Evolutionary conservation across 1,284 basidiomycete genomes (phyloP), one percentile per base, ranked within the genome.

Genomic region (Pseudomicrostroma phylloplanum): DNA sequence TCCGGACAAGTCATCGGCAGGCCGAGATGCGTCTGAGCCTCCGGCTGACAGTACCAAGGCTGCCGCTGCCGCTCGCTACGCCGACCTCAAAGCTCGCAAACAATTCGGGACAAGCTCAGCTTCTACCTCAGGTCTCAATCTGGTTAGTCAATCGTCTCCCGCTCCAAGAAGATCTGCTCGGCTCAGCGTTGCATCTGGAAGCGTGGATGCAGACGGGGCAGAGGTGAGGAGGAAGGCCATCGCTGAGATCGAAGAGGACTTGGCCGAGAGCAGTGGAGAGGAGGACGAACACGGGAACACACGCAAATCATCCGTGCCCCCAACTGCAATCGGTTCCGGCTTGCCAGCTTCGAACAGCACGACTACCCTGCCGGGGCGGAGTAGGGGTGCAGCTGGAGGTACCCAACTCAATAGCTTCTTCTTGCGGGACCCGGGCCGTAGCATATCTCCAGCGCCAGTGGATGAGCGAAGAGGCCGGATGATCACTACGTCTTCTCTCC

Each of bases 401-500:
- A 15, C 19, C 2, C 59, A 60, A 23, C 58, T 48, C 6, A 39
- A n/a, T 12, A 59, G 58, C 58, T 53, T 53, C 58, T 59, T 59
- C 21, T 6, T 59, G 11, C 58, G 58, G 26, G 58, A 19, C 26
- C 51, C 51, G 40, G 51, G 12, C 21, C 6, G 30, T 6, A 12
- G 39, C 9, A 23, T 17, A 26, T 36, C 9, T 21, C n/a, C 42
- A 19, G 43, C 46, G 40, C 9, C 17, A 30, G 36, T 39, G 2
- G 19, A 43, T 3, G 26, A 23, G 56, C 6, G 46, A 7, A 17
- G 51, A 25, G 21, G 17, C 21, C 39, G 23, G 40, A 25, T 25
- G 57, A 12, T 25, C 40, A 30, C 39, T 42, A 12, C 59, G 9
- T 42, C 59, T 15, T 63, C 59, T 26, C 58, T 64, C 17, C 54